Conservation (phyloP, 164 flowering plant genomes). For the Aristolochia contorta region DNA sequence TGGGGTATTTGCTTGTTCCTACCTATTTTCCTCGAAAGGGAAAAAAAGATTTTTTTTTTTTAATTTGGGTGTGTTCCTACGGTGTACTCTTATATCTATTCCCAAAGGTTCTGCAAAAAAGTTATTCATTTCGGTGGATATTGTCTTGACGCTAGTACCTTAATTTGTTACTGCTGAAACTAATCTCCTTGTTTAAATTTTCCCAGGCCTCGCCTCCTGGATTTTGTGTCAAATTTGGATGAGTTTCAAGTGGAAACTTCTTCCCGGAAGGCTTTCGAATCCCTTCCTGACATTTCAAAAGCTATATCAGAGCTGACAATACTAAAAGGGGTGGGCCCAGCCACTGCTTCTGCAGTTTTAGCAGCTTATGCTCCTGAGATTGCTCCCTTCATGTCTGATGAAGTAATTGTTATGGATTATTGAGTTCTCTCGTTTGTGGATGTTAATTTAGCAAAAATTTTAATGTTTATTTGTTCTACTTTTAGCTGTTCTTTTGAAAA, state of each 20-base stretch:
- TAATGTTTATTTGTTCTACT: background rate
- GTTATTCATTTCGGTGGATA: background rate
- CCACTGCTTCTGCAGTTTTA: constrained; percentile 83
- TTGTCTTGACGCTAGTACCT: too few relatives aligned
- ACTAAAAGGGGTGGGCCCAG: constrained; percentile 84
- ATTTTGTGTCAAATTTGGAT: constrained; percentile 51
- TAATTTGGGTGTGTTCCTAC: too few relatives aligned
- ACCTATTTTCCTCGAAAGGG: too few relatives aligned
- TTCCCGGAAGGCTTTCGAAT: constrained; percentile 57
- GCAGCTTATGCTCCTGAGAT: constrained; percentile 70
- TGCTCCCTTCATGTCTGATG: constrained; percentile 91
- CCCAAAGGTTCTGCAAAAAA: background rate
- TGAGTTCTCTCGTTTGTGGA: too few relatives aligned
- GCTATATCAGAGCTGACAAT: constrained; percentile 61
- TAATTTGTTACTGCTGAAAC: too few relatives aligned
- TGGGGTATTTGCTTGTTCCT: too few relatives aligned
- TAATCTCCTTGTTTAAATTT: background rate
- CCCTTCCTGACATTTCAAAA: constrained; percentile 59
- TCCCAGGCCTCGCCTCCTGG: constrained; percentile 68
- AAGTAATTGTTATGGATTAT: constrained; percentile 29
- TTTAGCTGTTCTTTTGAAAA: background rate
- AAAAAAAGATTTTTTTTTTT: too few relatives aligned
- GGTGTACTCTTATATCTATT: too few relatives aligned
- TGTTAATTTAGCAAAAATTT: too few relatives aligned
- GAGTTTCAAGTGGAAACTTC: constrained; percentile 51